phyloP scores from a whole-genome alignment of 345 rosid genomes.

The Psidium guajava region DNA sequence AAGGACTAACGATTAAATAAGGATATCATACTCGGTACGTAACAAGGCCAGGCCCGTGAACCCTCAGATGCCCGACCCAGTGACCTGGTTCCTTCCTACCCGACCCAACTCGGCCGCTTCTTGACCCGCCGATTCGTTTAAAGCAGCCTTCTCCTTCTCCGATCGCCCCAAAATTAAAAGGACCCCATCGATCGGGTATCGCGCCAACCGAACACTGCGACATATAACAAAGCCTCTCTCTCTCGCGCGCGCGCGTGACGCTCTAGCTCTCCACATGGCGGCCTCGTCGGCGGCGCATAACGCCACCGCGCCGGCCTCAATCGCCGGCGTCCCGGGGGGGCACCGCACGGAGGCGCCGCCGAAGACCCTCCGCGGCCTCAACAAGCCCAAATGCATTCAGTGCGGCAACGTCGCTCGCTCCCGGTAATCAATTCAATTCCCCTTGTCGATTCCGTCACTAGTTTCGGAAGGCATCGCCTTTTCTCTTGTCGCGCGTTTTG shows the following conservation, averaged over 20 bases:
- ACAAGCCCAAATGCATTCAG: slow-evolving; percentile 91
- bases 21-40: not conserved
- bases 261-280: slow-evolving; percentile 23
- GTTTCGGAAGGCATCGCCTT: not conserved
- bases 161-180: not conserved
- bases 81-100: not conserved
- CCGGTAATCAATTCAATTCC: slow-evolving; percentile 22
- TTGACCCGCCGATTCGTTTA: not conserved
- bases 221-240: not conserved
- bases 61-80: not conserved
- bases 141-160: not conserved
- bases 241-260: not conserved
- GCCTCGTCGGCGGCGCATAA: slow-evolving; percentile 43
- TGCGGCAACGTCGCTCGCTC: slow-evolving; percentile 99
- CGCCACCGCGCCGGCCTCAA: slow-evolving; percentile 6
- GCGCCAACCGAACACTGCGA: not conserved
- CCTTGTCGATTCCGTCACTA: not conserved
- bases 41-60: not conserved
- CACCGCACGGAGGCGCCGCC: slow-evolving; percentile 35
- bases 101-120: not conserved
- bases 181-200: not conserved
- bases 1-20: not conserved
- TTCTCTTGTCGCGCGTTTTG: not conserved
- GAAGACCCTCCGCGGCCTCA: slow-evolving; percentile 88
- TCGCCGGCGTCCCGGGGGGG: slow-evolving; percentile 11